phyloP scores from a whole-genome alignment of 2,329 filamentous ascomycete species.

The Fusarium sp. region DNA sequence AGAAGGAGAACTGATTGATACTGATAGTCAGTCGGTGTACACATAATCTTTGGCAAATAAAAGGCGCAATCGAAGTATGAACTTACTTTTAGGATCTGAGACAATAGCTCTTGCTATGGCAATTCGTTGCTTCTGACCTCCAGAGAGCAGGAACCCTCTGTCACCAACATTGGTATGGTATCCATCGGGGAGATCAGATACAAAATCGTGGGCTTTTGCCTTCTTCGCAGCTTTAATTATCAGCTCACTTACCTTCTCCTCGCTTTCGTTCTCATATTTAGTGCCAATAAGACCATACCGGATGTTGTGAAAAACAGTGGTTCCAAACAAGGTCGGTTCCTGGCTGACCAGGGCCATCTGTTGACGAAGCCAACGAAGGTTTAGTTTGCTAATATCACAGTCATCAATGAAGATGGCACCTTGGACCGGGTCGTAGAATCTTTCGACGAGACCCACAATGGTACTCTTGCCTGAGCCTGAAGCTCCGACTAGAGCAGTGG shows the following conservation, averaged over 20 bases:
- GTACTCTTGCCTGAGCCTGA: constrained; percentile 96
- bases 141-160: constrained; percentile 89
- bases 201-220: constrained; percentile 96
- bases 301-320: constrained; percentile 90
- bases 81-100: constrained; percentile 80
- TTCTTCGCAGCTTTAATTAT: constrained; percentile 85
- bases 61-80: neutral
- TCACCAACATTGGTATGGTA: constrained; percentile 96
- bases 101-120: constrained; percentile 92
- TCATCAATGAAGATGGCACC: constrained; percentile 85
- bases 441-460: constrained; percentile 89
- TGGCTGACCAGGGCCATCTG: constrained; percentile 94
- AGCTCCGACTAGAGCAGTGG: constrained; percentile 90
- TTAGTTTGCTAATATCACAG: constrained; percentile 81
- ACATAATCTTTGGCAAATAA: no score
- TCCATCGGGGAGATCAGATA: constrained; percentile 81
- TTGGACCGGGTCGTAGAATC: constrained; percentile 90
- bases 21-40: no score
- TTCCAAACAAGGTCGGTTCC: constrained; percentile 90
- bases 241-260: constrained; percentile 75
- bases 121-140: constrained; percentile 96
- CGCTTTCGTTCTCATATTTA: constrained; percentile 70
- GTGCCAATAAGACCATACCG: constrained; percentile 89
- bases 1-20: constrained; percentile 74
- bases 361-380: constrained; percentile 89